phyloP scores from a whole-genome alignment of 345 rosid species.

The Alliaria petiolata region DNA sequence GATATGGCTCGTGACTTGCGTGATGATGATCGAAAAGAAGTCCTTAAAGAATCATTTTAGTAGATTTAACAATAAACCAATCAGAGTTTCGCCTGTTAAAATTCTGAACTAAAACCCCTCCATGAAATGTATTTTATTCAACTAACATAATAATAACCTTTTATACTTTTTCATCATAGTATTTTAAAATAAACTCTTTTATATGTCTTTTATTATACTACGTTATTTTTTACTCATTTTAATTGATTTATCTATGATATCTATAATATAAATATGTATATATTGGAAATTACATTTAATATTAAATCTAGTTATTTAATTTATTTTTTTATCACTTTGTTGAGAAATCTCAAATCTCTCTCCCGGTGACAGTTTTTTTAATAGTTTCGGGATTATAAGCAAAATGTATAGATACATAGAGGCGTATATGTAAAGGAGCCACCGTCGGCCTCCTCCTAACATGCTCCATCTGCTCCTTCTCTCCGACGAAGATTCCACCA shows the following conservation, averaged over 20 bases:
- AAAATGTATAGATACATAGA: conserved; percentile 21
- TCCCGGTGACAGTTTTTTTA: background rate
- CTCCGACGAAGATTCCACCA: conserved; percentile 31
- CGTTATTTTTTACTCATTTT: too few relatives aligned
- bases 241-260: too few relatives aligned
- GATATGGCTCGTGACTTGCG: too few relatives aligned
- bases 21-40: too few relatives aligned
- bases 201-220: too few relatives aligned
- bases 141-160: background rate
- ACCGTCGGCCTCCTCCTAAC: conserved; percentile 30
- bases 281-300: background rate
- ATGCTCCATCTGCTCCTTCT: conserved; percentile 56
- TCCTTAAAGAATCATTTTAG: too few relatives aligned
- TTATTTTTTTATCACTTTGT: background rate
- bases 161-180: background rate
- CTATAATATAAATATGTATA: background rate
- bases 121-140: background rate
- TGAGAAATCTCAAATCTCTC: conserved; percentile 3
- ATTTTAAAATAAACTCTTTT: too few relatives aligned
- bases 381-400: background rate
- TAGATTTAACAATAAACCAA: background rate
- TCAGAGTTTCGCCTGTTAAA: background rate
- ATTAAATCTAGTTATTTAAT: background rate
- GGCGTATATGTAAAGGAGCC: conserved; percentile 22
- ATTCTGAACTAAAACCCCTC: background rate